phyloP scores from a whole-genome alignment of 768 basidiomycete genomes.

The Strobilomyces dryophilus region DNA sequence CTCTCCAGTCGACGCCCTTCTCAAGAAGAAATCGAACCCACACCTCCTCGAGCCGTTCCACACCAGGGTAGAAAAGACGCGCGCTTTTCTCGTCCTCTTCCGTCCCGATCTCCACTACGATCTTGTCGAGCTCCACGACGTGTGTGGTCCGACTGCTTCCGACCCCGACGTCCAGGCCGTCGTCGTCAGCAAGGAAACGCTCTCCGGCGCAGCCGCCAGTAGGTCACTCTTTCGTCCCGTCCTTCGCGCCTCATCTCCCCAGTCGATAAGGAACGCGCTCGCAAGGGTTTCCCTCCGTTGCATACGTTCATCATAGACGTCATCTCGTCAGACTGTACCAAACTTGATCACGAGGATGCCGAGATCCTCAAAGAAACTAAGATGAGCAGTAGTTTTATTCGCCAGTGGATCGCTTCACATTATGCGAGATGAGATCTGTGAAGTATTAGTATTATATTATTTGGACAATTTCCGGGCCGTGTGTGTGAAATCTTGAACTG shows the following conservation, averaged over 20 bases:
- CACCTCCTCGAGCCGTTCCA: constrained; percentile 62
- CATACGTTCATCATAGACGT: constrained; percentile 82
- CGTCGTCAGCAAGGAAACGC: constrained; percentile 88
- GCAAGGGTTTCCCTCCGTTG: constrained; percentile 54
- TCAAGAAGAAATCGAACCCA: constrained; percentile 66
- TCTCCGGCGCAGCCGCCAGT: constrained; percentile 72
- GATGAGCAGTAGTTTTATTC: constrained; percentile 92
- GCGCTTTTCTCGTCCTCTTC: constrained; percentile 68
- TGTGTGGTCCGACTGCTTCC: constrained; percentile 87
- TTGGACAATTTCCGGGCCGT: neutral
- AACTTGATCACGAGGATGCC: constrained; percentile 61
- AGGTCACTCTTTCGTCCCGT: constrained; percentile 10
- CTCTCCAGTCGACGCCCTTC: constrained; percentile 59
- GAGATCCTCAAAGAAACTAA: constrained; percentile 73
- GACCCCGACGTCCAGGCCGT: constrained; percentile 89
- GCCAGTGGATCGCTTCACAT: constrained; percentile 72
- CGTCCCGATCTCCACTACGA: constrained; percentile 61
- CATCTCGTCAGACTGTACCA: constrained; percentile 63
- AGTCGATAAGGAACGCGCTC: constrained; percentile 66
- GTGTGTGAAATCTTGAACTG: neutral
- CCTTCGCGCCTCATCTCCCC: neutral
- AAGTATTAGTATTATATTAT: constrained; percentile 6
- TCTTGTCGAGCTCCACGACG: constrained; percentile 73
- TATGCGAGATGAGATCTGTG: constrained; percentile 7
- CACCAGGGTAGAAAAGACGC: constrained; percentile 52